phyloP scores from a whole-genome alignment of 2,329 filamentous ascomycete genomes.

The Akanthomyces dipterigenus region DNA sequence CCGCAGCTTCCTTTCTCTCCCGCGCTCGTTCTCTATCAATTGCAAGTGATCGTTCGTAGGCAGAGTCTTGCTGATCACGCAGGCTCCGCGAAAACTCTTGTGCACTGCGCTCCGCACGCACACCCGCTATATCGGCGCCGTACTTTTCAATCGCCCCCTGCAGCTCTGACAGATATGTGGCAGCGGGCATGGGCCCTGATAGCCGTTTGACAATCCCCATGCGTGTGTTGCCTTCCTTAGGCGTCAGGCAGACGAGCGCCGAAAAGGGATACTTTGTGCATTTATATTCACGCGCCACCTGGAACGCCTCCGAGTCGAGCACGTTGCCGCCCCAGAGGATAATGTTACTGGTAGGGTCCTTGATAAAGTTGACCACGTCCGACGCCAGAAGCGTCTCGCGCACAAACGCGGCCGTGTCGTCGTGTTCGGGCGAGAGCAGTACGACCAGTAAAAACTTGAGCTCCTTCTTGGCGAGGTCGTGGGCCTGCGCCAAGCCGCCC shows the following conservation, averaged over 20 bases:
- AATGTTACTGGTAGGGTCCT: slow-evolving; percentile 68
- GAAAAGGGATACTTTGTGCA: slow-evolving; percentile 92
- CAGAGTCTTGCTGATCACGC: slow-evolving; percentile 82
- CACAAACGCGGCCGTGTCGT: slow-evolving; percentile 79
- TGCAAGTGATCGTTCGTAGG: slow-evolving; percentile 87
- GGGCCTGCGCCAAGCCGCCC: slow-evolving; percentile 82
- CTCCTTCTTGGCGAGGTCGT: slow-evolving; percentile 84
- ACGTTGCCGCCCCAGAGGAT: slow-evolving; percentile 91
- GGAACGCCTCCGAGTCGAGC: slow-evolving; percentile 87
- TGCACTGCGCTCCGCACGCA: slow-evolving; percentile 69
- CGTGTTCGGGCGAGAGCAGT: slow-evolving; percentile 86
- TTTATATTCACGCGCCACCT: slow-evolving; percentile 78
- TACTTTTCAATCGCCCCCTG: slow-evolving; percentile 68
- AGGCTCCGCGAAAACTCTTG: slow-evolving; percentile 76
- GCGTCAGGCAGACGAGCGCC: slow-evolving; percentile 79
- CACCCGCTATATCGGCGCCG: slow-evolving; percentile 64
- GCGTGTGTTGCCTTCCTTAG: slow-evolving; percentile 71
- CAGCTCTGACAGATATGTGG: slow-evolving; percentile 70
- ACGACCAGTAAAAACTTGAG: slow-evolving; percentile 88
- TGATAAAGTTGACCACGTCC: slow-evolving; percentile 68
- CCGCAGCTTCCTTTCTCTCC: slow-evolving; percentile 68
- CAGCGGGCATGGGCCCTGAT: slow-evolving; percentile 61
- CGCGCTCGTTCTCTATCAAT: slow-evolving; percentile 79
- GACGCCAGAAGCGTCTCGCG: slow-evolving; percentile 72
- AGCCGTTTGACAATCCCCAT: slow-evolving; percentile 87